Evolutionary conservation across 768 basidiomycete species (phyloP).

Genomic region (Mycena floridula): DNA sequence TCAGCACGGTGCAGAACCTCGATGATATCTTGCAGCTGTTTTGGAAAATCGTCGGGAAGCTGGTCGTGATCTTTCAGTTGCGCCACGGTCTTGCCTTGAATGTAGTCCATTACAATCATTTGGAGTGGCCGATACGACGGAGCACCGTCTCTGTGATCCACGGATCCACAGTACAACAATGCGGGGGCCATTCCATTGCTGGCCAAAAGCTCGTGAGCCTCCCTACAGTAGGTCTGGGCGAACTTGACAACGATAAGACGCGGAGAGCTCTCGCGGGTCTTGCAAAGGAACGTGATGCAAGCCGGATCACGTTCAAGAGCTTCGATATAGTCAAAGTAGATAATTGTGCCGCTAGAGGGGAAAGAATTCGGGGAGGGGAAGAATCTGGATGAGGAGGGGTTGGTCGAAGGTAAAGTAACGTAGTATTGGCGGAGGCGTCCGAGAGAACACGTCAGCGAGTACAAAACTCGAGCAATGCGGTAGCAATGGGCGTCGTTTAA

Average conservation of each 20-base stretch:
- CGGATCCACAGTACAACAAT: neutral
- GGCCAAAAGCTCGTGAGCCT: conserved; percentile 16
- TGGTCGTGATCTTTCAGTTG: neutral
- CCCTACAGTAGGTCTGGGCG: conserved; percentile 16
- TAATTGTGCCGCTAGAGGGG: neutral
- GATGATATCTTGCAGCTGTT: neutral
- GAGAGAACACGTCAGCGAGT: neutral
- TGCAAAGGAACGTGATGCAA: conserved; percentile 9
- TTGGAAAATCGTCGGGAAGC: neutral
- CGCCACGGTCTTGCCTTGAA: neutral
- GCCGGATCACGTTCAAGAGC: conserved; percentile 3
- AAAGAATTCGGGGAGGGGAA: conserved; percentile 6
- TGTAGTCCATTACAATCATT: neutral
- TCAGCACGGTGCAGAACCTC: neutral
- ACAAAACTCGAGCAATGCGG: conserved; percentile 4
- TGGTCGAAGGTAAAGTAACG: neutral
- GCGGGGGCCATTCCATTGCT: neutral
- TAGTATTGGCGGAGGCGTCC: conserved; percentile 2
- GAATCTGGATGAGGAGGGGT: conserved; percentile 2
- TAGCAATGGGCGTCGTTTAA: neutral
- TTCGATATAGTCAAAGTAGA: conserved; percentile 9
- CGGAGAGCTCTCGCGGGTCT: neutral
- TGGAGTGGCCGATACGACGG: neutral
- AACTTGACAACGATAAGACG: conserved; percentile 22
- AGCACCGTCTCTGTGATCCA: neutral